These are phyloP conservation scores for Trapa bicornis DNA, from an alignment of 345 rosid species.

Conservation along the genomic window DNA sequence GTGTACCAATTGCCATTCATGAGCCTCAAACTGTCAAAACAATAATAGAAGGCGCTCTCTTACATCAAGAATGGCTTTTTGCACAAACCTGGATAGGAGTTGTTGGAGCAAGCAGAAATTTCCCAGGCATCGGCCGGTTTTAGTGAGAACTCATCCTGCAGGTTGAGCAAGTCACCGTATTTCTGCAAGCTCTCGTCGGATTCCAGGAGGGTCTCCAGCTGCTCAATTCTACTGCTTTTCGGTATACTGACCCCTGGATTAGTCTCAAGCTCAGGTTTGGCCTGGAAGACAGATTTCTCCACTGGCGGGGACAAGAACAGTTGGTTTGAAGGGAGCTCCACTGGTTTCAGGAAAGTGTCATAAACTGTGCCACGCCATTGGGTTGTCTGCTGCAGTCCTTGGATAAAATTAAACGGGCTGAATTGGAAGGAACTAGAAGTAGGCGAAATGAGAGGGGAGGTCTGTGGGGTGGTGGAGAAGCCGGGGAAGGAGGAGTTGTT, in stretches of 20 bases:
- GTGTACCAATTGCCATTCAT: neutral
- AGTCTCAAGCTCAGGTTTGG: constrained; percentile 15
- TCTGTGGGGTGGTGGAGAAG: neutral
- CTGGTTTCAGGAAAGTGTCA: constrained; percentile 24
- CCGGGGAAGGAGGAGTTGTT: neutral
- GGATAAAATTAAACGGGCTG: constrained; percentile 7
- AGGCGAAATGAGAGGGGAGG: constrained; percentile 2
- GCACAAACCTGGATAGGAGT: constrained; percentile 25
- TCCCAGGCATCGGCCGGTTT: constrained; percentile 13
- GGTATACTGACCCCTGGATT: constrained; percentile 9
- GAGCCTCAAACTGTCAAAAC: neutral
- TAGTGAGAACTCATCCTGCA: constrained; percentile 12
- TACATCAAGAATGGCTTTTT: neutral
- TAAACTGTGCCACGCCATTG: constrained; percentile 9
- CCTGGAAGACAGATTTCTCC: constrained; percentile 33
- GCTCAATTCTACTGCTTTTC: constrained; percentile 14
- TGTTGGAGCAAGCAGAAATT: constrained; percentile 10
- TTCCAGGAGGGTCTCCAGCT: constrained; percentile 43
- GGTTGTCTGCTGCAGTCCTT: constrained; percentile 16
- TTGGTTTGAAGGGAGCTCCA: constrained; percentile 73
- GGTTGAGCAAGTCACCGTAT: constrained; percentile 4
- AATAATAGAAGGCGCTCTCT: neutral
- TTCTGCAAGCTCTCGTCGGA: constrained; percentile 19
- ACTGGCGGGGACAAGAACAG: constrained; percentile 11
- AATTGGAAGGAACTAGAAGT: constrained; percentile 8